Base-by-base conservation (phyloP, 805 yeast species). In the Lipomyces kockii region DNA sequence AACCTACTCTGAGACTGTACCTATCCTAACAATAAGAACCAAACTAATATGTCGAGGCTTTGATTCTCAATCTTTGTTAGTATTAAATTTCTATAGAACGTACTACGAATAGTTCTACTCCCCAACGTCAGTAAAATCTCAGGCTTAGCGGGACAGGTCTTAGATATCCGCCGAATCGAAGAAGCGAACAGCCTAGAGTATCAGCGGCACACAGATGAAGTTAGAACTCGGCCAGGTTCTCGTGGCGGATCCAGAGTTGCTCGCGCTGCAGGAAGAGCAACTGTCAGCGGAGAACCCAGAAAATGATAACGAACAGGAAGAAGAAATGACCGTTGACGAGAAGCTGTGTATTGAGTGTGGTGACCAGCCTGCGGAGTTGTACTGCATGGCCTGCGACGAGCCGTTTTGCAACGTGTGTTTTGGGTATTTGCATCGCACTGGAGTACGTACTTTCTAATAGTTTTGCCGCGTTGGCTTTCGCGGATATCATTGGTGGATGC, bases 351-450 rank as follows among this genome's bases (percentile, higher is more conserved):
- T 86, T 20, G 94, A 89, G 71, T 89, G 95, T 76, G 84, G 84
- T 49, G 91, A 89, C 74, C 90, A 87, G 86, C 88, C 90, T 25
- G 80, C 85, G 3, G 91, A 88, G 71, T 76, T 87, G n/a, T 76
- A 80, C 49, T 89, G 95, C 76, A 74, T 78, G 39, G 82, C 82
- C 65, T 89, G 95, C 78, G 85, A 83, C 53, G 94, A 89, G 73
- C 81, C 81, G 17, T 89, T 87, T 73, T 89, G 95, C 77, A 81
- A 83, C 37, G 90, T 88, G 2, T 90, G 94, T 75, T 89, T 84
- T 74, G 86, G 82, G 57, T 83, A 88, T 79, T 81, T 88, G 27
- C 95, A 89, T 73, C 82, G 88, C 64, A 88, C 90, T 37, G 95
- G 95, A 20, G 72, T 66, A 61, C 22, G 75, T 58, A 2, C 34